Base-by-base conservation (phyloP, 768 basidiomycete genomes). In the Daedaleopsis sinensis region DNA sequence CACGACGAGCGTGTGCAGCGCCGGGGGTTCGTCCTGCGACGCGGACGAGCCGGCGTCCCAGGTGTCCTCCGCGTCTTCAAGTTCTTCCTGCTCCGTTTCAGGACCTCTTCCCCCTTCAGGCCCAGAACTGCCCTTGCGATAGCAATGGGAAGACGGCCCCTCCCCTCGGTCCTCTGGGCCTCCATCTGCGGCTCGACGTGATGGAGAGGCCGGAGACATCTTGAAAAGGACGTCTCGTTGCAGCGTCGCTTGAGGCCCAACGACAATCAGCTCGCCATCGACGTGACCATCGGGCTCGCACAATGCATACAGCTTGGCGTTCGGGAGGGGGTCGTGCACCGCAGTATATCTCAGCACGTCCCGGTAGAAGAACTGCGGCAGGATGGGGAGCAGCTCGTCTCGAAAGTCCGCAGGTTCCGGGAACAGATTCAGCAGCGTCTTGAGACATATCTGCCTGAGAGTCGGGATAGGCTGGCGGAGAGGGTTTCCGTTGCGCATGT, bases 191-290 rank as follows among this genome's bases (percentile, higher is more conserved):
- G 43, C 50, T 27, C 42, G 54, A 16, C 19, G 56, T 44, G 52
- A 16, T 11, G 24, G 8, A 12, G 23, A 1, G 1, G 6, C 27
- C 16, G 57, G 62, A 0, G 62, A 55, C 8, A 55, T 21, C 8
- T 37, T 51, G 39, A 39, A 46, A 65, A 87, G 82, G 60, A 79
- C 71, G 52, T 80, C 77, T 42, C 79, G 77, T 18, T 73, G 78
- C 3, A 86, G 67, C 8, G 72, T 64, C 10, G 80, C 80, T 23
- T 75, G 69, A 0, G 85, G 86, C 15, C 87, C 87, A 27, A 90
- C 79, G 23, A 93, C 70, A 39, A 91, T 70, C 12, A 90, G 73
- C 61, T 92, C 91, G 0, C 88, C 85, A 54, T 84, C 82, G 3
- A 80, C 78, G 67, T 88, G 84, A 1, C 82, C 79, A 5, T 83